Conservation (phyloP, 2,329 filamentous ascomycete genomes). For the Pestalotiopsis sp. region DNA sequence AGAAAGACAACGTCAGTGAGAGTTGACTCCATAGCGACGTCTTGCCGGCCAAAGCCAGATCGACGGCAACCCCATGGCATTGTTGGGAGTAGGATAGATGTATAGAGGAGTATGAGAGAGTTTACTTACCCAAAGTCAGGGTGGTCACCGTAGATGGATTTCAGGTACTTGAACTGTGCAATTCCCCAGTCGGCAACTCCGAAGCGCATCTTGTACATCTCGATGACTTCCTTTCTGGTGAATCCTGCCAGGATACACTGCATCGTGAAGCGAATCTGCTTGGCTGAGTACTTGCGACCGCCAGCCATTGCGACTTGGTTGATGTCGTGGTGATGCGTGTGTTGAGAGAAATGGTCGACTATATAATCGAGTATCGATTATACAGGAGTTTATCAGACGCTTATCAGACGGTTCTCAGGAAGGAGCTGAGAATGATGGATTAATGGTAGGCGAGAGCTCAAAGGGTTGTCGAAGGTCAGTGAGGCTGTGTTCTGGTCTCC, state of each 20-base stretch:
- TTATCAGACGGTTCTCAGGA: neutral
- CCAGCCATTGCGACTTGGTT: slow-evolving; percentile 13
- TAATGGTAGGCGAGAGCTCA: too few relatives aligned
- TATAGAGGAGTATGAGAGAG: neutral
- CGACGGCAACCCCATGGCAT: neutral
- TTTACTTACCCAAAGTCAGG: slow-evolving; percentile 18
- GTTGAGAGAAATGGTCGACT: neutral
- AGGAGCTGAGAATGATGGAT: too few relatives aligned
- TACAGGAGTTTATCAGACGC: neutral
- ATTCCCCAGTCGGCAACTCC: slow-evolving; percentile 1
- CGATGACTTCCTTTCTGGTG: slow-evolving; percentile 9
- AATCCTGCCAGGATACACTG: slow-evolving; percentile 12
- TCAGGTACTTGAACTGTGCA: slow-evolving; percentile 15
- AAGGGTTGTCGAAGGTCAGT: neutral
- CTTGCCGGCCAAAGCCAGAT: neutral
- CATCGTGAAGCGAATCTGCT: slow-evolving; percentile 22
- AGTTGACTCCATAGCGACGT: neutral
- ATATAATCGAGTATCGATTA: neutral
- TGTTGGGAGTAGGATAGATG: too few relatives aligned
- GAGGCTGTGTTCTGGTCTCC: neutral
- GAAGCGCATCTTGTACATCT: slow-evolving; percentile 12
- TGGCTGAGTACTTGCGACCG: slow-evolving; percentile 20
- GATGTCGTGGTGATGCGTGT: neutral
- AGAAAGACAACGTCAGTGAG: neutral
- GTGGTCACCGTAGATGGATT: neutral